A percentile compares a stretch with the other conserved stretches of the same genome.
These are phyloP conservation scores for Ceratobasidium sp. DNA, from an alignment of 1,284 basidiomycete species.

Conservation along the genomic window DNA sequence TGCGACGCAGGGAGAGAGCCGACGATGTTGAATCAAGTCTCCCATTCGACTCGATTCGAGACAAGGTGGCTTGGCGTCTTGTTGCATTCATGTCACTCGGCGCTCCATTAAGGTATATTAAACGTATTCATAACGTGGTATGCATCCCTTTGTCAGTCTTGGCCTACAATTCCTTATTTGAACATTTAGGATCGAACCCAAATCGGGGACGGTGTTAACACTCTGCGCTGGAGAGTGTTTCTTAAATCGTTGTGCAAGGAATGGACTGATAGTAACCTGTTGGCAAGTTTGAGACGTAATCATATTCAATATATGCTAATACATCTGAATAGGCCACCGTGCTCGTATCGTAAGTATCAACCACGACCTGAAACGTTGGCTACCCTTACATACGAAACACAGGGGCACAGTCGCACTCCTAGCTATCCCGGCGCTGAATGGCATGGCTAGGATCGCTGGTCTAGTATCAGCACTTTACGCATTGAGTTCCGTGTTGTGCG, in stretches of 20 bases:
- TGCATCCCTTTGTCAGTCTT: not conserved
- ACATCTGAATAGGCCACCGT: not conserved
- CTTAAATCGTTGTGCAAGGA: conserved; percentile 18
- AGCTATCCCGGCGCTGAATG: not conserved
- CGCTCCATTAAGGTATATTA: not conserved
- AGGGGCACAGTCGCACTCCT: conserved; percentile 8
- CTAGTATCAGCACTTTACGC: not conserved
- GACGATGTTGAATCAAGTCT: not conserved
- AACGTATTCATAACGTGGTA: conserved; percentile 19
- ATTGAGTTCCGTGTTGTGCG: conserved; percentile 10
- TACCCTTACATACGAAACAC: not conserved
- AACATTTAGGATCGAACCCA: not conserved
- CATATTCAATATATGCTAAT: not conserved
- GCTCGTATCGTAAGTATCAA: conserved; percentile 6
- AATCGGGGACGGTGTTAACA: conserved; percentile 2
- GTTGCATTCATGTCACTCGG: not conserved
- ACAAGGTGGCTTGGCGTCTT: not conserved
- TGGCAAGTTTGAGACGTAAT: not conserved
- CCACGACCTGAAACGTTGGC: too few relatives aligned
- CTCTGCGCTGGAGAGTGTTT: conserved; percentile 6
- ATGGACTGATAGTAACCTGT: conserved; percentile 6
- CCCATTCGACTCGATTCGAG: not conserved
- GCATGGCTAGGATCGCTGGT: not conserved
- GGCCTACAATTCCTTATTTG: not conserved
- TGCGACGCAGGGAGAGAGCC: not conserved